Base-by-base conservation (phyloP, 495 filamentous ascomycete species). In the Cetradonia linearis region DNA sequence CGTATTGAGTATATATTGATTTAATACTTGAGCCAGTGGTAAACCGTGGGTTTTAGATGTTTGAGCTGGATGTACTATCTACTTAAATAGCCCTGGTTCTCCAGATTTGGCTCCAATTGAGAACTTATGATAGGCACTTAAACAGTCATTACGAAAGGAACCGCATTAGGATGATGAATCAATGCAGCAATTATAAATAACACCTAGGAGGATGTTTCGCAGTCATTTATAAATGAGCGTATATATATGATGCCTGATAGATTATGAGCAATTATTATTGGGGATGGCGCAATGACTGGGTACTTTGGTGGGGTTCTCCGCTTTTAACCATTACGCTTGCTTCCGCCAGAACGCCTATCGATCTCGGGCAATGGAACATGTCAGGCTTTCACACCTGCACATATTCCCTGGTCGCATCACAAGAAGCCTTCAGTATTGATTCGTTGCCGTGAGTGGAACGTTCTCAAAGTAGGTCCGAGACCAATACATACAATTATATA, bases 1-100 rank as follows among this genome's bases (percentile, higher is more conserved):
- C 60, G 9, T 47, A 62, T 34, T 10, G 42, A 4, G 48, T 64
- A 31, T 64, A 64, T 47, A 63, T 64, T 49, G 47, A 64, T 37
- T 44, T 56, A 50, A 63, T 64, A 33, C 49, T 61, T 3, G 58
- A 61, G 48, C 62, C 62, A 0, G 16, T 56, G 27, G 62, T 64
- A 10, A 55, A 56, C 27, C 49, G 42, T n/a, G 58, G 60, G 59
- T 5, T 62, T 58, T n/a, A 50, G 27, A 38, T 44, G 11, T 44
- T 4, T n/a, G 40, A 5, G 40, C 40, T 16, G 40, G 40, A n/a
- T 5, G n/a, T 10, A 49, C 33, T 7, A 9, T 18, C 40, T 44
- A 44, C 16, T 44, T 44, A 18, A 44, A 44, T n/a, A 18, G 40
- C 40, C 40, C 40, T 14, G 10, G 11, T 44, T 44, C 40, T 44